Base-by-base conservation (phyloP, 164 flowering plant genomes). In the Tetracentron sinense region DNA sequence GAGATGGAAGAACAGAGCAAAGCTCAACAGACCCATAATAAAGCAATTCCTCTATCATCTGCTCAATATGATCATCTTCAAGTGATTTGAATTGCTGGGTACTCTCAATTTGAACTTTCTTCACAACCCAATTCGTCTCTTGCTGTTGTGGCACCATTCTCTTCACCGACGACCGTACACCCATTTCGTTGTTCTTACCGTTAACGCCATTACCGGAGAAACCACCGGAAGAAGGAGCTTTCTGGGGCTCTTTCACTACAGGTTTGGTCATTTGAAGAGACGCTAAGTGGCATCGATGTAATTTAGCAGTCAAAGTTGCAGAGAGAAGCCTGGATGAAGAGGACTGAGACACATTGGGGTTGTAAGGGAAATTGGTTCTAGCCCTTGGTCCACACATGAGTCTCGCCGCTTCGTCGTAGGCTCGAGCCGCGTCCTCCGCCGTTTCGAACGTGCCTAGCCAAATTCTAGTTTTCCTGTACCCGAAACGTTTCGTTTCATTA, bases 371-470 rank as follows among this genome's bases (percentile, higher is more conserved):
- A 62, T 90, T 90, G 68, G 92, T 88, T 59, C 88, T 67, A 0
- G 97, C 94, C 46, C 92, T 72, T n/a, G 86, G 83, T 14, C 97
- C 97, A 47, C 97, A 88, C 97, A 90, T 90, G 27, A 88, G 83
- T 68, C 94, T 68, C 1, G 97, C 97, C 1, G 94, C 97, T 66
- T 88, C 97, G 56, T 90, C 97, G 56, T 90, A 90, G 5, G 94
- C 97, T 58, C 87, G 42, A 1, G 97, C 97, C 0, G 97, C 97
- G 44, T 90, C 93, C 61, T 89, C 96, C 0, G 96, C 96, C n/a
- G 96, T 89, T 57, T 87, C 96, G 58, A 87, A 89, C 11, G 96
- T 90, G 17, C 96, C 96, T 3, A 90, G 72, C 96, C 96, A 90
- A 53, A 90, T 87, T 68, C 96, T 81, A 0, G 96, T 87, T 70